phyloP scores from a whole-genome alignment of 768 basidiomycete genomes.

The Brasilioporus rufonigricans region DNA sequence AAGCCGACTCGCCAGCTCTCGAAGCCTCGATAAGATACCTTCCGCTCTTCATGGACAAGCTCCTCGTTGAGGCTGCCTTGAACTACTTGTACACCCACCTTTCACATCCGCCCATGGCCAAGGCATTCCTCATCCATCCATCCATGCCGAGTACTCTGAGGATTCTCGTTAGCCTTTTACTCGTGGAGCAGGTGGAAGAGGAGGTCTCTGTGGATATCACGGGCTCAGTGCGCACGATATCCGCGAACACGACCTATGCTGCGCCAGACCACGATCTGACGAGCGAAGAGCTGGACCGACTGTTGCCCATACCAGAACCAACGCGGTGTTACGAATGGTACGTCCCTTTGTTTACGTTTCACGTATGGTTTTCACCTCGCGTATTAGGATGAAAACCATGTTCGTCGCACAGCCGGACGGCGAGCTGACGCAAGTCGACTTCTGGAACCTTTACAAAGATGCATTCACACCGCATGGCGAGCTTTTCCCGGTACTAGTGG shows the following conservation, averaged over 20 bases:
- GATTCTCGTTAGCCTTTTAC: conserved; percentile 62
- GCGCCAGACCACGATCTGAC: conserved; percentile 66
- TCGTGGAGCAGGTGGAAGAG: conserved; percentile 73
- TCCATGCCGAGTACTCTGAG: conserved; percentile 70
- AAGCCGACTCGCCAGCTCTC: conserved; percentile 57
- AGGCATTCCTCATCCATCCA: conserved; percentile 69
- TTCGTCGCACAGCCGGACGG: conserved; percentile 74
- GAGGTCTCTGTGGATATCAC: conserved; percentile 62
- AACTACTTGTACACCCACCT: conserved; percentile 77
- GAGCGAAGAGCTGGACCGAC: conserved; percentile 60
- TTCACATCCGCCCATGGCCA: conserved; percentile 70
- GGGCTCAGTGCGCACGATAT: conserved; percentile 54
- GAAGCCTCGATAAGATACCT: conserved; percentile 66
- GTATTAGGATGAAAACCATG: conserved; percentile 83
- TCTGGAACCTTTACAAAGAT: conserved; percentile 93
- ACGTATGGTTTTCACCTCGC: conserved; percentile 11
- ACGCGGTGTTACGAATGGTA: conserved; percentile 84
- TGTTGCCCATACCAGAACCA: conserved; percentile 65
- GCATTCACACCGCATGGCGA: conserved; percentile 65
- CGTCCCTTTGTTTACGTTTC: conserved; percentile 12
- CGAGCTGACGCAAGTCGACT: conserved; percentile 89
- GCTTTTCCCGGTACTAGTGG: conserved; percentile 63
- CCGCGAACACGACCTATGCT: conserved; percentile 46
- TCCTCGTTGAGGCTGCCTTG: conserved; percentile 65
- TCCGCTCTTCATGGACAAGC: conserved; percentile 68